Evolutionary conservation across 2,329 filamentous ascomycete species (phyloP), one percentile per base, ranked within the genome.

Genomic region (Aspergillus sp.): DNA sequence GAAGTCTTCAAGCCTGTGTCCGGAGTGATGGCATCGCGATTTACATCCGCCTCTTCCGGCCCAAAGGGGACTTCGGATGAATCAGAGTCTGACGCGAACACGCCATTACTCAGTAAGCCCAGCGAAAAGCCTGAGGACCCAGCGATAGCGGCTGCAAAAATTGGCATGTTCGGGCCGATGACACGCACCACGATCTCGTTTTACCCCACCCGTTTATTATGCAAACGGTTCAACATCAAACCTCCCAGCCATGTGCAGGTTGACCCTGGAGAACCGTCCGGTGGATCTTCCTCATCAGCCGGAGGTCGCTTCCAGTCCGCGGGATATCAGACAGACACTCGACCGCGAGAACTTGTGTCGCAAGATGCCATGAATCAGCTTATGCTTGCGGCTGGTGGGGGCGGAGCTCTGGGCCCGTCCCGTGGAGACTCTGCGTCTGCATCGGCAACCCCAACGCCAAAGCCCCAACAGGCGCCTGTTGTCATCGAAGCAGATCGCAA

Each of bases 121-220:
- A 65, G 75, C 8, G 72, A 77, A 22, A 91, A 88, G 65, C 81
- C 82, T 3, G 81, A 86, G 60, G 89, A 96, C 67, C 88, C 93
- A 0, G 91, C 91, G 11, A 89, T 93, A 69, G 88, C 91, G 65
- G 95, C 95, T 1, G 95, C 95, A 7, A 90, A 84, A 67, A 78
- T 97, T 70, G 92, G 91, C 56, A 96, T 98, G 92, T 97, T 93
- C 74, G 95, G 95, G 1, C 83, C 86, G 13, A 83, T 98, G 85
- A 99, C 95, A 3, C 82, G 95, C 60, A 85, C 82, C 20, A 80
- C 82, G 0, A 73, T 84, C 7, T 83, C 87, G 4, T 98, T 96
- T 73, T 88, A 87, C 65, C 95, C 95, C 1, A 88, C 89, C 1
- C 82, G 92, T 54, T 76, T 99, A 41, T 76, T 98, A n/a, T 98